Base-by-base conservation (phyloP, 2,329 filamentous ascomycete genomes). In the Fusarium illudens region DNA sequence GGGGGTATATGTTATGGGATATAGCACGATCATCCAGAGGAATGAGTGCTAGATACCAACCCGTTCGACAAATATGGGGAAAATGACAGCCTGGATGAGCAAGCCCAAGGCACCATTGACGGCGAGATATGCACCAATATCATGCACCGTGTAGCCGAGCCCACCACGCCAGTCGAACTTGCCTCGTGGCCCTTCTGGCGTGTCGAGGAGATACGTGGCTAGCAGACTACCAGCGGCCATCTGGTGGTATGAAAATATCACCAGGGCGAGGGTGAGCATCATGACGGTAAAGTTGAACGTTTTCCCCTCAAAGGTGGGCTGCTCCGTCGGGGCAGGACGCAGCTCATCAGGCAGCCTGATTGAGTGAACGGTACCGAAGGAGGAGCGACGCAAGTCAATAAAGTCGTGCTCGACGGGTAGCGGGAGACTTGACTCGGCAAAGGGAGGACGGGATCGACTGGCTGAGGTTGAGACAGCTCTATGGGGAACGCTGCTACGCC, bases 101-200 rank as follows among this genome's bases (percentile, higher is more conserved):
- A 94, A 84, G 0, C 91, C 91, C 58, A 94, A 88, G 65, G 91
- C 78, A 3, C 90, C 92, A 69, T 93, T 91, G 53, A 91, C 79
- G 4, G 88, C 86, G 78, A 93, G 84, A 70, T 92, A 91, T 20
- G 90, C 75, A 13, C 90, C 90, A 13, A 92, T 90, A 34, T 89
- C 84, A 71, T 89, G 87, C 2, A 89, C 87, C 2, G 85, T 86
- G 49, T 91, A 82, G 2, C 90, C 90, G 3, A 93, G 81, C 5
- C 90, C 90, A 46, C 90, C 90, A 0, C 84, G 76, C 10, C 87
- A 68, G 59, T 82, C 80, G 9, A 82, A 71, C 2, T 70, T 2
- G 75, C 67, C 67, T 12, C 37, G 50, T 17, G 46, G 49, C 2
- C 33, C 51, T 6, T 50, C 50, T 6, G 67, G 80, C 10, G 74